Evolutionary conservation across 805 yeast genomes (phyloP).

Genomic region (Naumovozyma dairenensis): DNA sequence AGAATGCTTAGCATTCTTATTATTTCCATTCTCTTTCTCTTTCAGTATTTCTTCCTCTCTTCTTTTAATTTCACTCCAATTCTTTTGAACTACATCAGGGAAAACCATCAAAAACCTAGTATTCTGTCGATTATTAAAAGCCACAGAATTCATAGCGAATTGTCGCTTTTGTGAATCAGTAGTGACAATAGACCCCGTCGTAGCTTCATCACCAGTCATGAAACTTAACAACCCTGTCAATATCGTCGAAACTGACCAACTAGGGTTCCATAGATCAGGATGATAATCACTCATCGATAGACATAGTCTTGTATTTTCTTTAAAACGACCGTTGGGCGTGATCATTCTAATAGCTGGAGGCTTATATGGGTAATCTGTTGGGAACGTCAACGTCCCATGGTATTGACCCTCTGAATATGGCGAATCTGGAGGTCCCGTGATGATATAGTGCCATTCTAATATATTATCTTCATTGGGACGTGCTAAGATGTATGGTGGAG

Average conservation of each 20-base stretch:
- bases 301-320: slow-evolving; percentile 72
- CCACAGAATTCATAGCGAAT: slow-evolving; percentile 50
- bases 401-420: slow-evolving; percentile 82
- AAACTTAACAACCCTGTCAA: slow-evolving; percentile 80
- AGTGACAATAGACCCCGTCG: slow-evolving; percentile 74
- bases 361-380: slow-evolving; percentile 78
- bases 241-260: slow-evolving; percentile 88
- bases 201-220: slow-evolving; percentile 79
- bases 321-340: slow-evolving; percentile 85
- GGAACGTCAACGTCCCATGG: slow-evolving; percentile 79
- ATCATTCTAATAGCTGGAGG: slow-evolving; percentile 86
- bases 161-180: slow-evolving; percentile 45
- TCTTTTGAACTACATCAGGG: slow-evolving; percentile 47
- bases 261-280: slow-evolving; percentile 93
- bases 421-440: slow-evolving; percentile 86
- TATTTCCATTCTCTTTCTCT: slow-evolving; percentile 3
- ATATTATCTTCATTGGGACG: slow-evolving; percentile 82
- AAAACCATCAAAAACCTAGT: slow-evolving; percentile 51
- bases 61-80: slow-evolving; percentile 19
- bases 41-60: slow-evolving; percentile 7
- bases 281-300: slow-evolving; percentile 91
- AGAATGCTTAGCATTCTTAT: slow-evolving; percentile 4
- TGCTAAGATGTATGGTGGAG: slow-evolving; percentile 78
- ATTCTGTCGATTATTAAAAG: slow-evolving; percentile 50
- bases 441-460: slow-evolving; percentile 86